Conservation (phyloP, 2,329 filamentous ascomycete genomes). For the Fusarium sp. region DNA sequence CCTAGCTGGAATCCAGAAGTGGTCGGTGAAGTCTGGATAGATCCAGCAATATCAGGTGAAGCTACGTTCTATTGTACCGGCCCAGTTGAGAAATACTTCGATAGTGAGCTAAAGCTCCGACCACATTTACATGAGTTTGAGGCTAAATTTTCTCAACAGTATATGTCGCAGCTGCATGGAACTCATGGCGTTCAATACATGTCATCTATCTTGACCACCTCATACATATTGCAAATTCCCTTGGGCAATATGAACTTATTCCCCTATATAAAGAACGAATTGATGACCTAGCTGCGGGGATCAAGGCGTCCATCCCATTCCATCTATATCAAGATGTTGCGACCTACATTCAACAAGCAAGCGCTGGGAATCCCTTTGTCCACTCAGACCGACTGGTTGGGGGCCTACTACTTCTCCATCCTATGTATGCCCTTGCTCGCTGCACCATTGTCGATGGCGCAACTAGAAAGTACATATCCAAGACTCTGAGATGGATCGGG, state of each 20-base stretch:
- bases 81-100: slow-evolving; percentile 6
- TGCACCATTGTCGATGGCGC: background rate
- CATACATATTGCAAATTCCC: background rate
- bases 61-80: background rate
- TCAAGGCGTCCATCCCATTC: slow-evolving; percentile 8
- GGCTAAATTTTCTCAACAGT: background rate
- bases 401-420: background rate
- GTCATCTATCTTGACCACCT: slow-evolving; percentile 9
- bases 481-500: background rate
- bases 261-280: background rate
- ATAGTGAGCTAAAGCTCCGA: background rate
- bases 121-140: fast-evolving
- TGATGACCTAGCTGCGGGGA: background rate
- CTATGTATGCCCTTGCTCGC: background rate
- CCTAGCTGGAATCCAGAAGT: background rate
- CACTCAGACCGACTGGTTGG: background rate
- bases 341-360: background rate
- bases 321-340: background rate
- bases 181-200: slow-evolving; percentile 9
- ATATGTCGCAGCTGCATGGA: slow-evolving; percentile 8
- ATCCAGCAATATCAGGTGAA: background rate
- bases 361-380: background rate
- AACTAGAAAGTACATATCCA: background rate
- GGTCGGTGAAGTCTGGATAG: background rate
- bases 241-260: background rate